A percentile compares a stretch with the other conserved stretches of the same genome.
Conservation (phyloP, 2,329 filamentous ascomycete genomes). For the Mollisiaceae sp. region DNA sequence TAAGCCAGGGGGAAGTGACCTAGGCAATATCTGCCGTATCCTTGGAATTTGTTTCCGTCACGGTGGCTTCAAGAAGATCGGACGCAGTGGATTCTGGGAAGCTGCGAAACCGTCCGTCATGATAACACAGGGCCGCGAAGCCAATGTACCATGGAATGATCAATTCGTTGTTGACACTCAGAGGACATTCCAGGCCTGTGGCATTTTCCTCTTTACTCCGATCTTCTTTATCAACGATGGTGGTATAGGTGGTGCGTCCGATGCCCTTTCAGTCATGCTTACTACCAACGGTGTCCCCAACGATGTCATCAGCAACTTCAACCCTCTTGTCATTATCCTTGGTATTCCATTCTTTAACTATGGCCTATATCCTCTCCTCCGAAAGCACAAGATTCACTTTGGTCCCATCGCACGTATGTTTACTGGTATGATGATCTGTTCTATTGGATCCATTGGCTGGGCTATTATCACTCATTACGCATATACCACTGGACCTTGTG, state of each 20-base stretch:
- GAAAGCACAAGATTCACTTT: constrained; percentile 66
- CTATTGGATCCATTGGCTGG: constrained; percentile 61
- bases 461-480: constrained; percentile 64
- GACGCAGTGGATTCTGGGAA: constrained; percentile 63
- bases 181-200: constrained; percentile 70
- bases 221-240: constrained; percentile 45
- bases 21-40: constrained; percentile 50
- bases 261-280: constrained; percentile 63
- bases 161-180: constrained; percentile 79
- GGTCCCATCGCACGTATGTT: constrained; percentile 78
- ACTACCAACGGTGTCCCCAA: constrained; percentile 71
- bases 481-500: constrained; percentile 66
- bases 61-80: constrained; percentile 65
- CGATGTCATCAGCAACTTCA: constrained; percentile 76
- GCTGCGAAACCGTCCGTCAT: constrained; percentile 68
- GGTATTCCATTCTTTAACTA: constrained; percentile 74
- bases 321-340: constrained; percentile 75
- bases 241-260: constrained; percentile 56
- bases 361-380: constrained; percentile 70
- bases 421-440: constrained; percentile 68
- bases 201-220: constrained; percentile 64
- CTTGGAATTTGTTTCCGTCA: constrained; percentile 47
- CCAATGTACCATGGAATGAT: constrained; percentile 81
- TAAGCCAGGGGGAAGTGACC: constrained; percentile 51
- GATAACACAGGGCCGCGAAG: constrained; percentile 57